Conservation (phyloP, 23 red algal species). For the Gracilaria gracilis region DNA sequence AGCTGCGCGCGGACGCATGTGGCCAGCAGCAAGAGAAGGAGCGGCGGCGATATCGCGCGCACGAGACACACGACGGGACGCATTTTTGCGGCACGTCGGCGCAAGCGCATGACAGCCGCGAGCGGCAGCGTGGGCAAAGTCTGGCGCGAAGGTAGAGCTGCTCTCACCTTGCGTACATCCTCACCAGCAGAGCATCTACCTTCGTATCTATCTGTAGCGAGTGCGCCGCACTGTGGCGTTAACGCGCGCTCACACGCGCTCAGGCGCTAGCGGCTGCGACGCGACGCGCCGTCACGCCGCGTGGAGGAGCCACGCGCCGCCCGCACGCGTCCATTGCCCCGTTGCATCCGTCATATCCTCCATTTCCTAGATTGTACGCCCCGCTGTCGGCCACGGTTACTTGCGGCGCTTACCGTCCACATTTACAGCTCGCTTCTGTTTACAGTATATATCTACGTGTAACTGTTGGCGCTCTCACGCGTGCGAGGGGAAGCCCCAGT, state of each 20-base stretch:
- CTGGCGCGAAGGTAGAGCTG: not conserved
- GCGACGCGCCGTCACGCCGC: not conserved
- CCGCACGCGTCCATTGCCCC: not conserved
- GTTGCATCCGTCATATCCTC: too few species aligned
- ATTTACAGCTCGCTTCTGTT: too few species aligned
- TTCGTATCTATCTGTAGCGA: not conserved
- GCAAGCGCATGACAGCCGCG: not conserved
- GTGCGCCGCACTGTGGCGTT: not conserved
- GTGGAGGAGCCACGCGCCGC: not conserved
- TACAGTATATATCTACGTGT: too few species aligned
- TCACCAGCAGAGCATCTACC: not conserved
- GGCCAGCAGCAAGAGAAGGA: not conserved
- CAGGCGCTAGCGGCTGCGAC: not conserved
- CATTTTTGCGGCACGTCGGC: not conserved
- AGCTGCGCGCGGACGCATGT: not conserved
- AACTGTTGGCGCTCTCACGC: constrained; percentile 1
- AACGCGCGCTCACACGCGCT: not conserved
- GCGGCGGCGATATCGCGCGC: not conserved
- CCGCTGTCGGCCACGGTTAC: not conserved
- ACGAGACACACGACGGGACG: not conserved
- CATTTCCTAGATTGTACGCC: too few species aligned
- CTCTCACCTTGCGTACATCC: not conserved
- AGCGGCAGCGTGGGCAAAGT: not conserved
- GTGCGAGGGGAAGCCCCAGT: constrained; percentile 88
- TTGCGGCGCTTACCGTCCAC: not conserved